Base-by-base conservation (phyloP, 2,329 filamentous ascomycete genomes). In the Verruconis gallopava region DNA sequence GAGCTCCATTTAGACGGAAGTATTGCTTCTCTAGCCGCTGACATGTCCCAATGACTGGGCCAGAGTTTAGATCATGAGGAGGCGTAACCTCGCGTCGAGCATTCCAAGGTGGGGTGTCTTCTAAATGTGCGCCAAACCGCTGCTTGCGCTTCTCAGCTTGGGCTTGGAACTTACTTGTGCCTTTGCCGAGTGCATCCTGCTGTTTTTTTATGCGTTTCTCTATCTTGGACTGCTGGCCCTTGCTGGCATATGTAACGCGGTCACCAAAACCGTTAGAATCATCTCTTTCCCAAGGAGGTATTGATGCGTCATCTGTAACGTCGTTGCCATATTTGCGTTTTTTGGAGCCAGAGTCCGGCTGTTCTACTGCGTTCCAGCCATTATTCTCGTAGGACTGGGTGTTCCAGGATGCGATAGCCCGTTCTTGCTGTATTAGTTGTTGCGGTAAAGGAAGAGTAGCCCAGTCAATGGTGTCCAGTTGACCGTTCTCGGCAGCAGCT, bases 1-100 rank as follows among this genome's bases (percentile, higher is more conserved):
- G 91, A 38, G 88, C 80, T 21, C 88, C 79, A 14, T 89, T 98
- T 58, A 98, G 72, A 48, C 91, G 86, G 56, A 96, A 82, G 58
- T 95, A 98, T 56, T 77, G 80, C 71, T 98, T 98, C 64, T 96
- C 89, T 51, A 96, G 68, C 18, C 70, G 72, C 61, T 86, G 75
- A 59, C 81, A 89, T 36, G 82, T 85, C 50, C 91, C 91, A 46
- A 95, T 74, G 22, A 96, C 79, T 6, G 91, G 91, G 47, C 74
- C 75, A 49, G 66, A 21, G 6, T 28, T n/a, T 19, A 22, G 40
- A 4, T 36, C 37, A 14, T 14, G 25, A 17, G 30, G 28, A 6
- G 37, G 19, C 14, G 37, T 21, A 25, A 11, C 5, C 18, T 18
- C 6, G 11, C 12, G 17, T n/a, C n/a, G n/a, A 36, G 6, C 17